Percentiles rank a stretch among this genome's conserved stretches.
Evolutionary conservation across 192 early-diverging fungal genomes (phyloP).

Genomic region (Linnemannia exigua): DNA sequence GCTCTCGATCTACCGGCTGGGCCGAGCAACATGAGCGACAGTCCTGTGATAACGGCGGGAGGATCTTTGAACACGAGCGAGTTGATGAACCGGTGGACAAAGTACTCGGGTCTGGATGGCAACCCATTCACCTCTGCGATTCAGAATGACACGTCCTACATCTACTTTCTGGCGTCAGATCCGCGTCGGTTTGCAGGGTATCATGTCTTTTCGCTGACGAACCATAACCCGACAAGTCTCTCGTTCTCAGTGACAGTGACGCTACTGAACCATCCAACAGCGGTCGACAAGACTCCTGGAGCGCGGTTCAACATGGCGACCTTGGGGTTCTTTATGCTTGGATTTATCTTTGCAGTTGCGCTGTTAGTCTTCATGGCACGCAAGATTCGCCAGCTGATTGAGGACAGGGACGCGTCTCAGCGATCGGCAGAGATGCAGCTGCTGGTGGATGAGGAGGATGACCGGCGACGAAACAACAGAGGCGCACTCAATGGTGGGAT

Average conservation of each 20-base stretch:
- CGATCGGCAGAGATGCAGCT: slow-evolving; percentile 28
- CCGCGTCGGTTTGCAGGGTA: slow-evolving; percentile 54
- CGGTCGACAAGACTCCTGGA: neutral
- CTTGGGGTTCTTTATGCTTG: slow-evolving; percentile 44
- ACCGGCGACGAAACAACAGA: slow-evolving; percentile 1
- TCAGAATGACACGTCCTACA: slow-evolving; percentile 1
- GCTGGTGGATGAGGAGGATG: slow-evolving; percentile 48
- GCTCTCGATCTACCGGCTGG: neutral
- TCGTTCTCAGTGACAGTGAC: slow-evolving; percentile 30
- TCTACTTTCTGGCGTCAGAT: slow-evolving; percentile 40
- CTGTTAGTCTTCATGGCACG: slow-evolving; percentile 31
- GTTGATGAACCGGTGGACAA: slow-evolving; percentile 38
- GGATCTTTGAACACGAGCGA: slow-evolving; percentile 31
- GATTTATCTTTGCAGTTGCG: slow-evolving; percentile 31
- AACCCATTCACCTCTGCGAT: slow-evolving; percentile 19
- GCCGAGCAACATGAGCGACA: neutral
- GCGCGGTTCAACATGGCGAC: slow-evolving; percentile 46
- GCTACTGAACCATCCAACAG: slow-evolving; percentile 7
- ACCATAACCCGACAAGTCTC: slow-evolving; percentile 22
- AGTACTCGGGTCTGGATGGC: slow-evolving; percentile 32
- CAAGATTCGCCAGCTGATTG: slow-evolving; percentile 44
- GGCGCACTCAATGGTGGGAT: slow-evolving; percentile 16
- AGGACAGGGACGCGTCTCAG: slow-evolving; percentile 28
- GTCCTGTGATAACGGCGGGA: slow-evolving; percentile 6
- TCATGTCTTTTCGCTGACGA: slow-evolving; percentile 53